phyloP scores from a whole-genome alignment of 2,329 filamentous ascomycete genomes.

The Sclerotinia nivalis region DNA sequence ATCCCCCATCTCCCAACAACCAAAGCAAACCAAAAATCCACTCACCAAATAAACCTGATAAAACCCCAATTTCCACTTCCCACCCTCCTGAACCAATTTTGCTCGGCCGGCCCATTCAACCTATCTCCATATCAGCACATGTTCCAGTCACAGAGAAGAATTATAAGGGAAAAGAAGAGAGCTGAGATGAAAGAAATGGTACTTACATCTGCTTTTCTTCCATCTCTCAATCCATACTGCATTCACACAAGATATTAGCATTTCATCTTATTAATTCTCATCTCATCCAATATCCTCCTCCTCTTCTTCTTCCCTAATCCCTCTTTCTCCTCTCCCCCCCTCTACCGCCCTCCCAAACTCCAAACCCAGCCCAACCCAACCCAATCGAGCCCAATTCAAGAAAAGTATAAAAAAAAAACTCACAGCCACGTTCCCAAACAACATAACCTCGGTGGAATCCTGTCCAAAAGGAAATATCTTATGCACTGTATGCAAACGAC shows the following conservation, averaged over 20 bases:
- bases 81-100: conserved; percentile 34
- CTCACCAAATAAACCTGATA: conserved; percentile 38
- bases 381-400: background rate
- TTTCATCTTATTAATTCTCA: background rate
- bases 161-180: too few relatives aligned
- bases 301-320: background rate
- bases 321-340: background rate
- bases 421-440: conserved; percentile 51
- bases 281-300: background rate
- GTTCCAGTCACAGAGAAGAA: too few relatives aligned
- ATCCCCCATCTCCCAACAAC: too few relatives aligned
- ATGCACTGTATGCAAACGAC: conserved; percentile 47
- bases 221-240: conserved; percentile 52
- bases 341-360: background rate
- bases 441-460: conserved; percentile 52
- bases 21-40: background rate
- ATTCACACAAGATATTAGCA: background rate
- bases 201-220: conserved; percentile 37
- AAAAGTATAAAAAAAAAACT: background rate
- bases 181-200: background rate
- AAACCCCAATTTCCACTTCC: conserved; percentile 36
- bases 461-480: conserved; percentile 54
- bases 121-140: conserved; percentile 25
- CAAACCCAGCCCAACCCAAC: background rate
- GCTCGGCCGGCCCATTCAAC: conserved; percentile 38